phyloP scores from a whole-genome alignment of 768 basidiomycete species.

The Boletus sensibilis region DNA sequence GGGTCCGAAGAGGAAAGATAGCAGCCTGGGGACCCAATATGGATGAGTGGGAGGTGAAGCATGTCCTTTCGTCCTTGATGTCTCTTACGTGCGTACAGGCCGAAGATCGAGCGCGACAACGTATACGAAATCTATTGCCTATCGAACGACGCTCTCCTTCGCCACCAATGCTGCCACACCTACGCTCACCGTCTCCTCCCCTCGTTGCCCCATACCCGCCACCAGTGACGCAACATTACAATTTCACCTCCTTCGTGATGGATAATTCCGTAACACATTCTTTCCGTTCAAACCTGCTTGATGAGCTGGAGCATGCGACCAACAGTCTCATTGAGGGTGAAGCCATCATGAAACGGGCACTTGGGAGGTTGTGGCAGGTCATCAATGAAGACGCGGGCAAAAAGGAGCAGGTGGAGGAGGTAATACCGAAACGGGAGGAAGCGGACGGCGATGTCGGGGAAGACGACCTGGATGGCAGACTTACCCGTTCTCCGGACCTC shows the following conservation, averaged over 20 bases:
- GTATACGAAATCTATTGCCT: slow-evolving; percentile 67
- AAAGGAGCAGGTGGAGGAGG: slow-evolving; percentile 33
- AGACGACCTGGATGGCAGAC: slow-evolving; percentile 40
- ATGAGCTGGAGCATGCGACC: slow-evolving; percentile 79
- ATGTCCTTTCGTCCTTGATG: slow-evolving; percentile 3
- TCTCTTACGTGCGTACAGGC: slow-evolving; percentile 43
- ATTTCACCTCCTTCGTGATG: slow-evolving; percentile 82
- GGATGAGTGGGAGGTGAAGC: slow-evolving; percentile 79
- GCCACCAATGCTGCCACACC: slow-evolving; percentile 70
- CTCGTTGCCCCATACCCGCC: slow-evolving; percentile 72
- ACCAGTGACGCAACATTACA: slow-evolving; percentile 65
- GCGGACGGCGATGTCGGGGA: slow-evolving; percentile 53
- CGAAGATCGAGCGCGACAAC: slow-evolving; percentile 82
- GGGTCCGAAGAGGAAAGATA: slow-evolving; percentile 81
- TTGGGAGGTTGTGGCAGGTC: slow-evolving; percentile 80
- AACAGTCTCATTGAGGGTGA: slow-evolving; percentile 86
- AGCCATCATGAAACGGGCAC: slow-evolving; percentile 63
- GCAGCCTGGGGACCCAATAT: slow-evolving; percentile 79
- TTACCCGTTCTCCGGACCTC: slow-evolving; percentile 65
- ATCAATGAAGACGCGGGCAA: slow-evolving; percentile 68
- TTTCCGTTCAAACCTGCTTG: slow-evolving; percentile 74
- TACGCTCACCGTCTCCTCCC: slow-evolving; percentile 78
- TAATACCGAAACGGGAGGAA: slow-evolving; percentile 68
- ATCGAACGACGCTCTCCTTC: slow-evolving; percentile 62
- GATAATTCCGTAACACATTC: slow-evolving; percentile 82